Evolutionary conservation across 768 basidiomycete genomes (phyloP).

Genomic region (Leccinum sublutescens): DNA sequence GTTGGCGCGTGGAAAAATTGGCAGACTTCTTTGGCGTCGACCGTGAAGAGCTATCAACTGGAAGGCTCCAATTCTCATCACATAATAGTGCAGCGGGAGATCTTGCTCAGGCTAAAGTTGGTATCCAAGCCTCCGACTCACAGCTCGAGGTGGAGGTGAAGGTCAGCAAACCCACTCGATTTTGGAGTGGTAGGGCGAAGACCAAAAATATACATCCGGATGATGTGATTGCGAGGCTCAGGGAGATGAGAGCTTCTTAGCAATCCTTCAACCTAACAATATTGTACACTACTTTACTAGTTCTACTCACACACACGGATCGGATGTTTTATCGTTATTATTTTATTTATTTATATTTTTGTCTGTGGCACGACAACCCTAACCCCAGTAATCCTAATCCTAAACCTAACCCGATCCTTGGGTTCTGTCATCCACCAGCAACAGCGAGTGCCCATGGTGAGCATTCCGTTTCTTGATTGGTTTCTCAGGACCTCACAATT

Average conservation of each 20-base stretch:
- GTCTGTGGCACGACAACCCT: slow-evolving; percentile 10
- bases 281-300: neutral
- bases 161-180: slow-evolving; percentile 35
- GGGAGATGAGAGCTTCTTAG: slow-evolving; percentile 38
- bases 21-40: slow-evolving; percentile 17
- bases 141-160: slow-evolving; percentile 38
- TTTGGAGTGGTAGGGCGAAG: slow-evolving; percentile 37
- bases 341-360: neutral
- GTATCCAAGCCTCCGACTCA: neutral
- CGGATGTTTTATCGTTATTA: neutral
- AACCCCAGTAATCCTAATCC: slow-evolving; percentile 17
- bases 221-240: slow-evolving; percentile 44
- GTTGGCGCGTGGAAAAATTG: slow-evolving; percentile 16
- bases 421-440: slow-evolving; percentile 21
- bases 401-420: slow-evolving; percentile 36
- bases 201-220: slow-evolving; percentile 38
- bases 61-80: neutral
- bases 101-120: neutral
- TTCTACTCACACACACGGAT: neutral
- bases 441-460: slow-evolving; percentile 20
- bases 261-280: neutral
- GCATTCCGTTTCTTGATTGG: slow-evolving; percentile 1
- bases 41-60: slow-evolving; percentile 1
- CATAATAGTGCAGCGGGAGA: slow-evolving; percentile 3
- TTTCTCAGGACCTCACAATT: slow-evolving; percentile 3